Percentiles rank a stretch among this genome's conserved stretches.
Evolutionary conservation across 1,284 basidiomycete species (phyloP).

Genomic region (Irpex rosettiformis): DNA sequence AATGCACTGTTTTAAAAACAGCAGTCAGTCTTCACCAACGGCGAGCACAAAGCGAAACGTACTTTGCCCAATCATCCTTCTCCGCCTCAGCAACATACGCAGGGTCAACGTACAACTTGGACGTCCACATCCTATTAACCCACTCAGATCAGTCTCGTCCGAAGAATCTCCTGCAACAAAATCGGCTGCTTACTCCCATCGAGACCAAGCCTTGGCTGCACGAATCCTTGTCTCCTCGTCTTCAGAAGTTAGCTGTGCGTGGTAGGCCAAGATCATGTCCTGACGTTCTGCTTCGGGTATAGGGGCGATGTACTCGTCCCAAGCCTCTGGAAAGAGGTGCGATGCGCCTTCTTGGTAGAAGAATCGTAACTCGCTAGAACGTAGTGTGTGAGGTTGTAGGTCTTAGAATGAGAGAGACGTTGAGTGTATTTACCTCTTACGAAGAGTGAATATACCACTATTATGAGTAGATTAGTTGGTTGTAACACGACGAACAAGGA

Average conservation of each 20-base stretch:
- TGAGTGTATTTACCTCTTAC: slow-evolving; percentile 53
- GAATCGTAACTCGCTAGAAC: slow-evolving; percentile 75
- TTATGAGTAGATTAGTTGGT: neutral
- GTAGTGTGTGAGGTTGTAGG: neutral
- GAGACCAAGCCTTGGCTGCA: slow-evolving; percentile 86
- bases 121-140: slow-evolving; percentile 69
- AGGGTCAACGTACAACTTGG: slow-evolving; percentile 69
- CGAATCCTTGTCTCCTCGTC: slow-evolving; percentile 64
- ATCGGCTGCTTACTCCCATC: slow-evolving; percentile 72
- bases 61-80: slow-evolving; percentile 76
- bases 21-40: neutral
- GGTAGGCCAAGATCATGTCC: slow-evolving; percentile 84
- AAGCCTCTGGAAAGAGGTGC: slow-evolving; percentile 86
- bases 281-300: slow-evolving; percentile 79
- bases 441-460: slow-evolving; percentile 87
- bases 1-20: slow-evolving; percentile 51
- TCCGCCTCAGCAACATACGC: slow-evolving; percentile 69
- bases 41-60: slow-evolving; percentile 22
- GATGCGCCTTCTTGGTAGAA: slow-evolving; percentile 89
- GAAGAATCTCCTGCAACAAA: neutral
- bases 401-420: neutral
- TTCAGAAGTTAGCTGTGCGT: slow-evolving; percentile 74
- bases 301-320: slow-evolving; percentile 78
- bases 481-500: neutral
- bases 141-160: neutral